Evolutionary conservation across 2,329 filamentous ascomycete genomes (phyloP), one percentile per base, ranked within the genome.

Genomic region (Claviceps humidiphila): DNA sequence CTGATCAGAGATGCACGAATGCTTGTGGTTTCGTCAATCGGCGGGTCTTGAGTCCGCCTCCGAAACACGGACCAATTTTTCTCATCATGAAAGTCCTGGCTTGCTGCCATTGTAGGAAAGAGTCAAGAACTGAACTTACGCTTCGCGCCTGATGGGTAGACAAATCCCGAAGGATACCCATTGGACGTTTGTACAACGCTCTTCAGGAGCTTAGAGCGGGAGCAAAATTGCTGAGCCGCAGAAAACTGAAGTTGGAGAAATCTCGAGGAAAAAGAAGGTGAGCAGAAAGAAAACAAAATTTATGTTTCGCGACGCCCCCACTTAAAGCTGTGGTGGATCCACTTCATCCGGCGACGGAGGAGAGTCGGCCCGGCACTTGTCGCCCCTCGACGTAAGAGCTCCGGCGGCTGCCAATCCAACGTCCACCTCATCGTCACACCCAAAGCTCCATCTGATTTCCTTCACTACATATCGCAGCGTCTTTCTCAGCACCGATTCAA

Each of bases 51-150:
- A 89, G 79, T 81, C 85, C 83, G 82, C 84, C 68, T 91, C 85
- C 80, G 87, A 82, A 91, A 93, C 87, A 91, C 86, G 87, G 87
- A 91, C 87, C 85, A 90, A 90, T 83, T 76, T 76, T 78, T 85
- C 77, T 90, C 87, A 89, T 90, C 86, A 70, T 60, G 54, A 53
- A 60, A 52, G 44, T 43, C 49, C 46, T 52, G 46, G 45, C 40
- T 49, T 40, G 24, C 24, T 44, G 39, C 49, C 45, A 41, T 45
- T 22, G 26, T 24, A 47, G 14, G 49, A 22, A 16, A 22, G 17
- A 14, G 20, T 42, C 16, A 14, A 34, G 22, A 46, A 16, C n/a
- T 42, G 47, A 24, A 54, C 53, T 54, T 53, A 53, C 51, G 30
- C 45, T 42, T 17, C 16, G n/a, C 24, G 37, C 4, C n/a, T 47